A percentile compares a stretch with the other conserved stretches of the same genome.
These are phyloP conservation scores for Phoma sp. DNA, from an alignment of 2,329 filamentous ascomycete species.

Conservation along the genomic window DNA sequence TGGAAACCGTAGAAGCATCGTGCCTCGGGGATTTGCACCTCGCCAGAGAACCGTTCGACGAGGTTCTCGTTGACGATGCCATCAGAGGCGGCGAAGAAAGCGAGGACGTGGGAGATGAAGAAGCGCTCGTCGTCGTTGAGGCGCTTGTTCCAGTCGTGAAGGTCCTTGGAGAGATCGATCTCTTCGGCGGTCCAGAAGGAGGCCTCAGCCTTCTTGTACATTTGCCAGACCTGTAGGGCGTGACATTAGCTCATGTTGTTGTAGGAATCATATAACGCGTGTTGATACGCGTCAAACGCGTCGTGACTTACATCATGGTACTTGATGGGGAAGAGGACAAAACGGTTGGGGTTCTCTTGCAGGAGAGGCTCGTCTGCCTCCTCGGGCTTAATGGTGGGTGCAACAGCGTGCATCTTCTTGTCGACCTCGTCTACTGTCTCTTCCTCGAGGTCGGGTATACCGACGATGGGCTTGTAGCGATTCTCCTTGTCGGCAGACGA, in stretches of 20 bases:
- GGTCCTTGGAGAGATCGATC: conserved; percentile 98
- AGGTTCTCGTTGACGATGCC: conserved; percentile 99
- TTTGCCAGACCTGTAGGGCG: conserved; percentile 87
- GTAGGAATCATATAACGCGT: conserved; percentile 64
- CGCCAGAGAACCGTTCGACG: conserved; percentile 93
- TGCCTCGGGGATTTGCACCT: conserved; percentile 96
- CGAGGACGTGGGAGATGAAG: conserved; percentile 97
- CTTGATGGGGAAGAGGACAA: conserved; percentile 98
- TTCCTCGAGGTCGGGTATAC: conserved; percentile 54
- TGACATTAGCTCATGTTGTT: conserved; percentile 38
- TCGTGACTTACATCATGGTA: conserved; percentile 89
- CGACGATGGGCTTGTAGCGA: conserved; percentile 63
- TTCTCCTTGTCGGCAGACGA: conserved; percentile 80
- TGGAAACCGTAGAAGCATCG: conserved; percentile 99
- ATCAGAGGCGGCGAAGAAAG: conserved; percentile 98
- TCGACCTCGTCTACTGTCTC: conserved; percentile 40
- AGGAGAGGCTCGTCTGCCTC: conserved; percentile 89
- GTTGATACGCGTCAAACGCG: conserved; percentile 50
- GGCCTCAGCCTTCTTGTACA: conserved; percentile 99
- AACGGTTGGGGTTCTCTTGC: conserved; percentile 93
- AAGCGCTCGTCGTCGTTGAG: conserved; percentile 96
- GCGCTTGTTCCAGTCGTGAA: conserved; percentile 99
- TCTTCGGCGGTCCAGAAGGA: conserved; percentile 99
- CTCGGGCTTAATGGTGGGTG: conserved; percentile 63
- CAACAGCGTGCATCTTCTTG: conserved; percentile 60